These are phyloP conservation scores for Nakazawaea ishiwadae DNA, from an alignment of 805 yeast genomes.

Conservation along the genomic window DNA sequence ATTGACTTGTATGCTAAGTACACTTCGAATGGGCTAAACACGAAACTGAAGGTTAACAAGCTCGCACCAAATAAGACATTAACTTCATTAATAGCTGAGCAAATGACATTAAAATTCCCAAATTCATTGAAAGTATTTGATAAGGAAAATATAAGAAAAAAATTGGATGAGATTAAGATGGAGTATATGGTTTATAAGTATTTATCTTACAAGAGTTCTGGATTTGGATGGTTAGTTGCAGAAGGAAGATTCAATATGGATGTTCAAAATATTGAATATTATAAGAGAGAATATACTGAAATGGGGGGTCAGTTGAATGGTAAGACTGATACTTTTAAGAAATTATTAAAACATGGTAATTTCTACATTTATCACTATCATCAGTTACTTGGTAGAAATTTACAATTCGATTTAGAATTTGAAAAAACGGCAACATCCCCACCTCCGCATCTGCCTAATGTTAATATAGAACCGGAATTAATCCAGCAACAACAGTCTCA, in stretches of 20 bases:
- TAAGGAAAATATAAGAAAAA: constrained; percentile 13
- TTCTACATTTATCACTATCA: constrained; percentile 12
- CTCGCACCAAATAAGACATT: constrained; percentile 6
- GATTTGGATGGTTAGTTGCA: constrained; percentile 11
- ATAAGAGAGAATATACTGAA: constrained; percentile 7
- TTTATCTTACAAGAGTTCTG: constrained; percentile 8
- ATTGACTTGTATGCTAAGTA: constrained; percentile 11
- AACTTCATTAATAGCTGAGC: constrained; percentile 7
- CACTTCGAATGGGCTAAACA: constrained; percentile 10
- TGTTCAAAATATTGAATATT: constrained; percentile 5
- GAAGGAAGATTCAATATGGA: constrained; percentile 12
- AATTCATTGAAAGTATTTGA: constrained; percentile 12
- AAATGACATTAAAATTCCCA: constrained; percentile 12
- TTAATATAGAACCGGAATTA: constrained; percentile 7
- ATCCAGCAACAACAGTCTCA: constrained; percentile 2
- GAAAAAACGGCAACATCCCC: neutral
- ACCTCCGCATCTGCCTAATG: neutral
- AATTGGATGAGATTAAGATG: constrained; percentile 12
- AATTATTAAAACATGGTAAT: constrained; percentile 12
- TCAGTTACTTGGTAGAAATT: constrained; percentile 10
- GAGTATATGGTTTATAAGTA: constrained; percentile 12
- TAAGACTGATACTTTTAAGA: constrained; percentile 12
- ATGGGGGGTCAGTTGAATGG: constrained; percentile 12
- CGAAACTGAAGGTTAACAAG: constrained; percentile 4
- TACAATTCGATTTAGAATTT: constrained; percentile 10